Evolutionary conservation across 2,329 filamentous ascomycete species (phyloP).

Genomic region (Paraphaeosphaeria minitans): DNA sequence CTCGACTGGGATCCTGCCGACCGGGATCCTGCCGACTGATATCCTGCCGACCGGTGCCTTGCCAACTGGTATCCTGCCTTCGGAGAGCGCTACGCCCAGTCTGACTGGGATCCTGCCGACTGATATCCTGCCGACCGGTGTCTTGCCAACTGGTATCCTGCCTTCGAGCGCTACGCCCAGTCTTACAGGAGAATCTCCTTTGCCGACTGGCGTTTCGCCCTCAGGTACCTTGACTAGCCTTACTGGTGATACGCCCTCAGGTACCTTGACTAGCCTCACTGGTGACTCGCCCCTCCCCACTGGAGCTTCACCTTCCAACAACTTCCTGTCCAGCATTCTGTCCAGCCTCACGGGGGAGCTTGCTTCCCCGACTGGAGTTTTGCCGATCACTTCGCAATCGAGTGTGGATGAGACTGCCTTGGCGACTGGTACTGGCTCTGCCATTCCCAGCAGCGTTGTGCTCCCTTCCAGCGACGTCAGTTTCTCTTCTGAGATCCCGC

Average conservation of each 20-base stretch:
- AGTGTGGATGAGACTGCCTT: conserved; percentile 11
- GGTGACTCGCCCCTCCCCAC: conserved; percentile 18
- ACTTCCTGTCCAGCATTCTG: neutral
- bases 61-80: too few relatives aligned
- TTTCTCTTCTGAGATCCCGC: conserved; percentile 10
- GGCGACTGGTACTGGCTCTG: conserved; percentile 22
- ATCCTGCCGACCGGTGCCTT: too few relatives aligned
- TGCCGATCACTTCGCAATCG: conserved; percentile 18
- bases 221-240: neutral
- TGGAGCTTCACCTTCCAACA: neutral
- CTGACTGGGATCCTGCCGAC: conserved; percentile 3
- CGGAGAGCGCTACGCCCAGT: neutral
- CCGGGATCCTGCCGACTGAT: neutral
- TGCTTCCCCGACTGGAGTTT: conserved; percentile 9
- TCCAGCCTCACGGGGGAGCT: conserved; percentile 22
- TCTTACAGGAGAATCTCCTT: neutral
- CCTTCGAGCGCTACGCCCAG: neutral
- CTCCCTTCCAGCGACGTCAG: conserved; percentile 26
- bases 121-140: neutral
- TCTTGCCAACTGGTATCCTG: too few relatives aligned
- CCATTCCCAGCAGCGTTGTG: conserved; percentile 27
- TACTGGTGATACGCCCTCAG: conserved; percentile 1
- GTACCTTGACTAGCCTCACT: conserved; percentile 7
- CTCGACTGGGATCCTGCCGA: conserved; percentile 17
- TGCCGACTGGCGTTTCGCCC: conserved; percentile 9